Base-by-base conservation (phyloP, 2,329 filamentous ascomycete species). In the Penicillium capsulatum region DNA sequence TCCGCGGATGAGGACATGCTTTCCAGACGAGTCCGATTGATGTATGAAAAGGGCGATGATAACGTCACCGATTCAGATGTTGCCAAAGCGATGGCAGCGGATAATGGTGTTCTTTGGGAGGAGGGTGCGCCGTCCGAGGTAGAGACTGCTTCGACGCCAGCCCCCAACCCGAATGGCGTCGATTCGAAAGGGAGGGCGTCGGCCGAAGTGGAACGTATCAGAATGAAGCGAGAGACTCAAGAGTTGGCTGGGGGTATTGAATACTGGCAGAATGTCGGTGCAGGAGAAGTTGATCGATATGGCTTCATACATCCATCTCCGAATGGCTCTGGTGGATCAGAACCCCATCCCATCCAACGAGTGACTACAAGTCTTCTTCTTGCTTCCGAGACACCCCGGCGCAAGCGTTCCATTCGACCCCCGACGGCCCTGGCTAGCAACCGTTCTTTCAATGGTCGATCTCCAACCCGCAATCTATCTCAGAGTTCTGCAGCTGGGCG, bases 1-100 rank as follows among this genome's bases (percentile, higher is more conserved):
- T 83, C 80, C n/a, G 67, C 76, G 2, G 79, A 83, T 50, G 80
- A 83, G 57, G 78, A 79, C 53, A 73, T 75, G 55, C 65, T 82
- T 43, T 82, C 79, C 20, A 73, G 76, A 45, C 77, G 77, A 47
- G 78, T 83, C 24, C 71, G 80, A 19, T 68, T 76, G 46, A 82
- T 82, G 77, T 83, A 82, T 55, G 74, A 77, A 47, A 72, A 74
- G 45, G 79, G 79, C 3, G 73, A 80, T 40, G 78, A 80, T 45
- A 71, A 69, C 20, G 73, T 75, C 24, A 62, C 58, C 6, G 67
- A 70, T 36, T 56, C 59, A 2, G 66, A 71, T 38, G 51, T 69
- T 17, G 59, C 60, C 32, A 58, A 58, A 38, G 51, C 65, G 31
- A 51, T 67, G 42, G 58, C 65, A 40, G 38, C 56, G 38, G 60